Conservation (phyloP, 305 asterid genomes). For the Solanum chacoense region DNA sequence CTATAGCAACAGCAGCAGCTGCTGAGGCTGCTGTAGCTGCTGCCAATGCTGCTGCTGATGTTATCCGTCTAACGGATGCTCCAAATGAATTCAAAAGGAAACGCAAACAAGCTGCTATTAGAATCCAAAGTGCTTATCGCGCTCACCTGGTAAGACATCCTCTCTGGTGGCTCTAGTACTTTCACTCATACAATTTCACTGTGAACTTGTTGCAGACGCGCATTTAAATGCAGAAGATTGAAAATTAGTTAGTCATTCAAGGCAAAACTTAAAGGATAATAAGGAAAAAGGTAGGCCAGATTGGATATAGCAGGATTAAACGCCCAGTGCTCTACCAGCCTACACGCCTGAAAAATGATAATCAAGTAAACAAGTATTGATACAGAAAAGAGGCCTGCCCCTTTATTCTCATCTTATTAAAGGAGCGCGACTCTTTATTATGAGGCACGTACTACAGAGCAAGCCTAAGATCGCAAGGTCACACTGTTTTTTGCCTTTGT, state of each 20-base stretch:
- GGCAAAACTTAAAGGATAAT: background rate
- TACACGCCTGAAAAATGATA: background rate
- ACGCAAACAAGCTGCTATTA: background rate
- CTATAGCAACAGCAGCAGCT: conserved; percentile 76
- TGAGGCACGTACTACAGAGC: background rate
- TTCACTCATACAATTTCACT: background rate
- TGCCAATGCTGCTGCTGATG: conserved; percentile 88
- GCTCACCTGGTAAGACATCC: background rate
- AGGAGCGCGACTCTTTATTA: background rate
- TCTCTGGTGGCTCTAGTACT: background rate
- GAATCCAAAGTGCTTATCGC: conserved; percentile 5
- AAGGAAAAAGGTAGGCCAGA: background rate
- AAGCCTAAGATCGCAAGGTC: background rate
- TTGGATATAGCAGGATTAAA: background rate
- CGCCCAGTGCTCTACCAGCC: background rate
- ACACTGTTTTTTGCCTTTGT: background rate
- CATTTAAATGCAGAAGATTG: background rate
- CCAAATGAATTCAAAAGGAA: conserved; percentile 19
- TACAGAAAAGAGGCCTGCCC: background rate
- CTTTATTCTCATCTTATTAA: background rate
- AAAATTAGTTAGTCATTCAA: background rate
- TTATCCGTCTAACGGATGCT: conserved; percentile 51
- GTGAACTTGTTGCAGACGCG: background rate
- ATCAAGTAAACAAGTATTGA: background rate
- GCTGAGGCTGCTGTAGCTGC: conserved; percentile 92